These are phyloP conservation scores for Achlya hypogyna DNA, from an alignment of 352 stramenopile species.

Conservation along the genomic window DNA sequence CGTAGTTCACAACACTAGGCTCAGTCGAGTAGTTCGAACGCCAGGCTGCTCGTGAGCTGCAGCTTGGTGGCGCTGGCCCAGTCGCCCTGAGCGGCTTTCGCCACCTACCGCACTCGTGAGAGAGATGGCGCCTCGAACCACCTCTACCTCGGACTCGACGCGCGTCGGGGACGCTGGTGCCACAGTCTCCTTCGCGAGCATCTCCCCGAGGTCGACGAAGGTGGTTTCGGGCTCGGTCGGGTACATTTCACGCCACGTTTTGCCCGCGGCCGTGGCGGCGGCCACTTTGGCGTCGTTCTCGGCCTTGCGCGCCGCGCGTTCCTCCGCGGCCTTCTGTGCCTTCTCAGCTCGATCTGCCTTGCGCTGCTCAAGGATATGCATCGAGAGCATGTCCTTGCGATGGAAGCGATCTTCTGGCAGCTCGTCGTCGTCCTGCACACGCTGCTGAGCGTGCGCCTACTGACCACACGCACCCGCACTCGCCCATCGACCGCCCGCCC, in stretches of 20 bases:
- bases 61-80: not conserved
- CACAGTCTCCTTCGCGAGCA: slow-evolving; percentile 26
- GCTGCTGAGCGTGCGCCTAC: too few relatives aligned
- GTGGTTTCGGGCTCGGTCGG: slow-evolving; percentile 63
- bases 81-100: not conserved
- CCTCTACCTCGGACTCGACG: not conserved
- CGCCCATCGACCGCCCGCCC: too few relatives aligned
- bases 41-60: not conserved
- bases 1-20: too few relatives aligned
- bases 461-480: too few relatives aligned
- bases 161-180: not conserved
- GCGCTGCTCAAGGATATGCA: slow-evolving; percentile 75
- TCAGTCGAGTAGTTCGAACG: slow-evolving; percentile 2
- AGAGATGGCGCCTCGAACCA: not conserved
- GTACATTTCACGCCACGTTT: slow-evolving; percentile 75
- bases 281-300: slow-evolving; percentile 48
- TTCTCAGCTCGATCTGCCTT: slow-evolving; percentile 51
- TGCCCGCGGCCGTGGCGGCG: slow-evolving; percentile 41
- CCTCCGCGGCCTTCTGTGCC: slow-evolving; percentile 40
- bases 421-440: slow-evolving; percentile 63
- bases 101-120: not conserved
- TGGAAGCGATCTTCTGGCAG: slow-evolving; percentile 74
- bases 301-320: slow-evolving; percentile 32
- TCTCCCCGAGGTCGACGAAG: slow-evolving; percentile 67
- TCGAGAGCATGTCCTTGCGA: slow-evolving; percentile 76